These are phyloP conservation scores for Isatis tinctoria DNA, from an alignment of 345 rosid genomes.

Conservation along the genomic window DNA sequence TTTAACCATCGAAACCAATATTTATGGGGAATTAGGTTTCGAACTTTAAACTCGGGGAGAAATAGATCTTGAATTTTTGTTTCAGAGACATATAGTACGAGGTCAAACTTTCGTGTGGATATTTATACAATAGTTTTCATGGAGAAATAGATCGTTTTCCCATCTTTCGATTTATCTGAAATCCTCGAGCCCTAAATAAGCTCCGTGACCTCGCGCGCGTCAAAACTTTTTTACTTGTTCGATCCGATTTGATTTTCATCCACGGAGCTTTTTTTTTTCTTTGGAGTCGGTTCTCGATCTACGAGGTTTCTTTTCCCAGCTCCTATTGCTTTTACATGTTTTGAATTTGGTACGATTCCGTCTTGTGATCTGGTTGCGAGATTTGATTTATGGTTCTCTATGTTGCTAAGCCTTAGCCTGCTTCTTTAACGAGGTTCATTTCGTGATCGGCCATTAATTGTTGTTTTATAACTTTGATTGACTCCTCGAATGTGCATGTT, in stretches of 20 bases:
- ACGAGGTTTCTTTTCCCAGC: not conserved
- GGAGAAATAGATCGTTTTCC: too few species aligned
- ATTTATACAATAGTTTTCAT: too few species aligned
- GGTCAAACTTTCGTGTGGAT: too few species aligned
- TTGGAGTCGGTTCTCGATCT: constrained; percentile 6
- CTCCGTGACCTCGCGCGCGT: constrained; percentile 7
- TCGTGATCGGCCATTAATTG: not conserved
- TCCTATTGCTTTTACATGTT: not conserved
- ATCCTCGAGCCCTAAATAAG: constrained; percentile 16
- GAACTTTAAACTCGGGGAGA: too few species aligned
- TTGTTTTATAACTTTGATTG: not conserved
- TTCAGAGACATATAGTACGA: too few species aligned
- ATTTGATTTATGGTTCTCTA: not conserved
- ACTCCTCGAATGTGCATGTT: not conserved
- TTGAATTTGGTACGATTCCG: not conserved
- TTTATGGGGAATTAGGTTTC: too few species aligned
- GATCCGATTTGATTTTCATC: constrained; percentile 1
- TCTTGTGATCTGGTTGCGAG: constrained; percentile 5
- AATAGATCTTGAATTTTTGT: too few species aligned
- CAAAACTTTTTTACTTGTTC: not conserved
- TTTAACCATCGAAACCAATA: too few species aligned
- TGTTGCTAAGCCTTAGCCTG: not conserved
- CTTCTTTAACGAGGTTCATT: not conserved
- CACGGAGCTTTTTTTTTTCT: not conserved
- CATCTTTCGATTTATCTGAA: too few species aligned